A percentile compares a stretch with the other conserved stretches of the same genome.
Conservation (phyloP, 2,329 filamentous ascomycete genomes). For the Alternaria tenuissima region DNA sequence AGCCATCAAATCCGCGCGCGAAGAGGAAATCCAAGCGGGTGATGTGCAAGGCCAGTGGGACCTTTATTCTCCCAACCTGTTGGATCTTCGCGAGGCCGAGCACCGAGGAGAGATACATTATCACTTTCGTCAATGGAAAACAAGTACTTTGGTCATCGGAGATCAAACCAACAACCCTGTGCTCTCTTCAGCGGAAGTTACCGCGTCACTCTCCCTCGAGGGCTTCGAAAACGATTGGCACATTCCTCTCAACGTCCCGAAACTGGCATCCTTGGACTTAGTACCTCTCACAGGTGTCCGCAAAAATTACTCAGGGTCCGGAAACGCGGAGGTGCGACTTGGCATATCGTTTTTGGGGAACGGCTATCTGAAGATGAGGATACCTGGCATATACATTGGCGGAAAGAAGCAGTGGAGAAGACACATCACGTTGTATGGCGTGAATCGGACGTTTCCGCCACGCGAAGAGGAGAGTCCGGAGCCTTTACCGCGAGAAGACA, state of each 20-base stretch:
- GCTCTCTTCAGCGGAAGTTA: not conserved
- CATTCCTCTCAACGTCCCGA: not conserved
- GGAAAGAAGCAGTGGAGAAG: not conserved
- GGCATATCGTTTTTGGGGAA: not conserved
- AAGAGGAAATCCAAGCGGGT: not conserved
- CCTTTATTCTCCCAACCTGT: not conserved
- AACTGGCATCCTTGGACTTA: not conserved
- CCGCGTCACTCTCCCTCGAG: accelerated
- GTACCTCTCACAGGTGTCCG: not conserved
- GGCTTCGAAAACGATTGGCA: not conserved
- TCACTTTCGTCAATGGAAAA: not conserved
- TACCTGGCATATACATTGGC: not conserved
- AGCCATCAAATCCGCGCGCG: not conserved
- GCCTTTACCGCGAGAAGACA: not conserved
- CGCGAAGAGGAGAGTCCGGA: not conserved
- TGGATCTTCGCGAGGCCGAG: not conserved
- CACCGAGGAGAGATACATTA: not conserved
- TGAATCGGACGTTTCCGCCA: not conserved
- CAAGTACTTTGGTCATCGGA: not conserved
- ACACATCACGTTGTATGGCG: not conserved
- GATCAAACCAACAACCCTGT: accelerated
- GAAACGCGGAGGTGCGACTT: not conserved
- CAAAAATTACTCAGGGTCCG: not conserved
- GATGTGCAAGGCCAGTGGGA: not conserved
- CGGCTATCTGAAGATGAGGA: not conserved